Base-by-base conservation (phyloP, 371 early-diverging fungal genomes). In the Dichotomocladium elegans region DNA sequence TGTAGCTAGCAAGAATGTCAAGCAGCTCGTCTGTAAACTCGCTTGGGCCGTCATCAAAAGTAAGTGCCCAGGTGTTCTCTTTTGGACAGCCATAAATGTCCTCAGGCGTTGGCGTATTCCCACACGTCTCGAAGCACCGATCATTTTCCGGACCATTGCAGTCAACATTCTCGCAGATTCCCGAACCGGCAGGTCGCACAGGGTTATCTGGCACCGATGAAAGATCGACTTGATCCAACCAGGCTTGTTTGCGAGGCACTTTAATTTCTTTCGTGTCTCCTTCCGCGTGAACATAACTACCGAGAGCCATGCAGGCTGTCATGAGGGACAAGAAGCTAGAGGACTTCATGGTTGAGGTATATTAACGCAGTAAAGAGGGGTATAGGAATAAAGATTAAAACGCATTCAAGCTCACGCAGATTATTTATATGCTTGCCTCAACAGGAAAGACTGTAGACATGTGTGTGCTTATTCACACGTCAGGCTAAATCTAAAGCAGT, bases 11-110 rank as follows among this genome's bases (percentile, higher is more conserved):
- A 15, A 89, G 61, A 11, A 71, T 53, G 41, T 80, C 76, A 11
- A 91, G 62, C 1, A 89, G 51, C 11, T 73, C 64, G 24, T n/a
- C 45, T 1, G 83, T 83, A 40, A 64, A 77, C 4, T 45, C 26
- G 17, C 56, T 68, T 2, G 85, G 85, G 4, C 88, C 90, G 53
- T 90, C 88, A 49, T 90, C 90, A 64, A 83, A 86, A 2, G 83
- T 81, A 6, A 73, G 47, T 28, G 73, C 62, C 73, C 73, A 73
- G 1, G 53, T 26, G 14, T 65, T 45, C n/a, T 47, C 54, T n/a
- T 22, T 14, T 11, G 58, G 55, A 41, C 74, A 74, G 8, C 74
- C 74, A 50, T 63, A 74, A 10, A 67, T 51, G 51, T 74, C 74
- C 14, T 60, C 61, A 4, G 45, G 22, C 1, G 51, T 51, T 4